These are phyloP conservation scores for Vigna nakashimae DNA, from an alignment of 306 rosid species.

Conservation along the genomic window DNA sequence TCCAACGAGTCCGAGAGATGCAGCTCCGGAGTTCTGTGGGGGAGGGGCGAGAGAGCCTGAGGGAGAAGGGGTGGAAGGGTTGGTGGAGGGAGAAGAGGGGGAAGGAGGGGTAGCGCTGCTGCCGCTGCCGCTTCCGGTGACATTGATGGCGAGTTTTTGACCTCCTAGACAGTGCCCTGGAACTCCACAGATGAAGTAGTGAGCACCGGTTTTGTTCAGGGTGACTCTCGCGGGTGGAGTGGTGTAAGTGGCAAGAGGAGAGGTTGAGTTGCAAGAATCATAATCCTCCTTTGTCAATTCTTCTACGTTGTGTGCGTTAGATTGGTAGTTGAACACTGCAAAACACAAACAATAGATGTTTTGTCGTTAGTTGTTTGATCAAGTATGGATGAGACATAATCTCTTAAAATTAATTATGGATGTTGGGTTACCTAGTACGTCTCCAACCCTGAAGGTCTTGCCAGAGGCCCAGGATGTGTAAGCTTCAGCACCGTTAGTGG, in stretches of 20 bases:
- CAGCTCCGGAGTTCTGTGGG: constrained; percentile 43
- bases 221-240: constrained; percentile 47
- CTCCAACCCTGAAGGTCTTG: constrained; percentile 50
- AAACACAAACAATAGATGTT: not conserved
- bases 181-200: constrained; percentile 45
- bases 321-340: constrained; percentile 67
- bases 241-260: constrained; percentile 31
- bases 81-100: constrained; percentile 28
- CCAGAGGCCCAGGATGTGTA: constrained; percentile 46
- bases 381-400: no score
- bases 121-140: constrained; percentile 6
- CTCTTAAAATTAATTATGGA: no score
- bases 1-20: constrained; percentile 47
- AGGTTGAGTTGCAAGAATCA: constrained; percentile 51
- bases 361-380: no score
- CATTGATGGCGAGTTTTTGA: constrained; percentile 52
- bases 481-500: not conserved
- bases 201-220: constrained; percentile 45
- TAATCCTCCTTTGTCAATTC: constrained; percentile 61
- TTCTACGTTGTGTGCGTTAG: constrained; percentile 59
- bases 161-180: constrained; percentile 48
- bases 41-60: constrained; percentile 35
- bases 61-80: constrained; percentile 50
- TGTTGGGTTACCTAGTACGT: constrained; percentile 42
- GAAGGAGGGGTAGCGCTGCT: constrained; percentile 27